These are phyloP conservation scores for Geranomyces variabilis DNA, from an alignment of 192 early-diverging fungal species.

Conservation along the genomic window DNA sequence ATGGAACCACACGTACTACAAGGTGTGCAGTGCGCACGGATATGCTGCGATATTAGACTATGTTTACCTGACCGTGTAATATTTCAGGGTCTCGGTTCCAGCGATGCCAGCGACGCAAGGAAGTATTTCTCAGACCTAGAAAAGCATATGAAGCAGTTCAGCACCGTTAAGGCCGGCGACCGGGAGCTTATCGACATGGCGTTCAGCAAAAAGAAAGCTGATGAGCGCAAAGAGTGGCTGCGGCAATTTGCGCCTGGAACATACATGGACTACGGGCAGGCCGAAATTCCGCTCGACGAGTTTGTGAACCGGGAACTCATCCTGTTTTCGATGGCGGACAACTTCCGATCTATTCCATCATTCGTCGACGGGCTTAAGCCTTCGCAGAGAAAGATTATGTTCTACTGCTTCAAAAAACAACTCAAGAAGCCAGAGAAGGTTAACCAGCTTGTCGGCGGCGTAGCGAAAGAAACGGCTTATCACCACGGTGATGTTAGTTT, in stretches of 20 bases:
- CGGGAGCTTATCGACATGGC: slow-evolving; percentile 91
- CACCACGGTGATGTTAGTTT: slow-evolving; percentile 94
- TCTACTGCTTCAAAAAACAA: slow-evolving; percentile 81
- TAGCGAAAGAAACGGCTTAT: slow-evolving; percentile 87
- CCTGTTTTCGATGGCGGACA: slow-evolving; percentile 93
- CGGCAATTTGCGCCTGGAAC: slow-evolving; percentile 80
- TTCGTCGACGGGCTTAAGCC: slow-evolving; percentile 96
- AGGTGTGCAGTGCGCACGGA: slow-evolving; percentile 46
- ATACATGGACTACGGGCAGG: slow-evolving; percentile 81
- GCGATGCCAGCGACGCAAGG: slow-evolving; percentile 78
- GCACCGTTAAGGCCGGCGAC: slow-evolving; percentile 57
- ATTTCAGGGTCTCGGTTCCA: slow-evolving; percentile 87
- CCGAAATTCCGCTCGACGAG: slow-evolving; percentile 77
- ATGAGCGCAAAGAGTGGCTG: slow-evolving; percentile 96
- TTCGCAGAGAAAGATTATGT: slow-evolving; percentile 94
- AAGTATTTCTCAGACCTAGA: slow-evolving; percentile 88
- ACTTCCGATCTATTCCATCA: slow-evolving; percentile 91
- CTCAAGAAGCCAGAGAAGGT: slow-evolving; percentile 85
- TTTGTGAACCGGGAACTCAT: slow-evolving; percentile 97
- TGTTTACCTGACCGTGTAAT: too few species aligned
- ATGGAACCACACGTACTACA: slow-evolving; percentile 95
- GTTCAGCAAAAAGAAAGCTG: slow-evolving; percentile 90
- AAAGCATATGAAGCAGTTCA: slow-evolving; percentile 80
- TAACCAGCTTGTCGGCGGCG: slow-evolving; percentile 82
- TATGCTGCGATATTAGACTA: not conserved